These are phyloP conservation scores for Penicillium crystallinum DNA, from an alignment of 495 filamentous ascomycete genomes.

Conservation along the genomic window DNA sequence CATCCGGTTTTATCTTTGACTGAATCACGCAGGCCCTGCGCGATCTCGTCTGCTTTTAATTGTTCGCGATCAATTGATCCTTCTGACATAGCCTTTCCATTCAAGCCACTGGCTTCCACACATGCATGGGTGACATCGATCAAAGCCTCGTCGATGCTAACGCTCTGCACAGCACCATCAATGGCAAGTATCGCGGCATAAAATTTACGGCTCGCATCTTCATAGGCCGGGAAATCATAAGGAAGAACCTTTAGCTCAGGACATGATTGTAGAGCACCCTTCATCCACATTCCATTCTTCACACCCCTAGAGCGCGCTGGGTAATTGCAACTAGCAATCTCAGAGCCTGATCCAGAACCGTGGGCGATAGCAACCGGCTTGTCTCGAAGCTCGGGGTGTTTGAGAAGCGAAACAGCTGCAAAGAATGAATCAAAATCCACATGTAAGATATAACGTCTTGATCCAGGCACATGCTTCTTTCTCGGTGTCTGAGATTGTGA, in stretches of 20 bases:
- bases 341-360: conserved; percentile 74
- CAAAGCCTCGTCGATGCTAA: conserved; percentile 92
- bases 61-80: conserved; percentile 78
- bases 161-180: conserved; percentile 83
- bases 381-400: conserved; percentile 66
- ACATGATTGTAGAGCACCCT: conserved; percentile 74
- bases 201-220: conserved; percentile 83
- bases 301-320: conserved; percentile 77
- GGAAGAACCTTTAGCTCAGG: conserved; percentile 79
- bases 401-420: conserved; percentile 80
- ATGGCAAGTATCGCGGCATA: conserved; percentile 78
- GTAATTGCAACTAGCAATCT: conserved; percentile 98
- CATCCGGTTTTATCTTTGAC: conserved; percentile 74
- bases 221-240: conserved; percentile 92
- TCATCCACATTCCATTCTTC: conserved; percentile 99
- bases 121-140: conserved; percentile 70
- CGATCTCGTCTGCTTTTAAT: conserved; percentile 71
- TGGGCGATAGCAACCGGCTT: conserved; percentile 91
- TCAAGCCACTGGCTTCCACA: conserved; percentile 59
- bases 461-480: conserved; percentile 49
- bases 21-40: conserved; percentile 54
- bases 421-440: conserved; percentile 99
- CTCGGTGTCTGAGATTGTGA: conserved; percentile 46
- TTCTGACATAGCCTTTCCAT: conserved; percentile 63
- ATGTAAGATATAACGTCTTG: conserved; percentile 82